Evolutionary conservation across 257 asterid species (phyloP).

Genomic region (Eustoma russellianum): DNA sequence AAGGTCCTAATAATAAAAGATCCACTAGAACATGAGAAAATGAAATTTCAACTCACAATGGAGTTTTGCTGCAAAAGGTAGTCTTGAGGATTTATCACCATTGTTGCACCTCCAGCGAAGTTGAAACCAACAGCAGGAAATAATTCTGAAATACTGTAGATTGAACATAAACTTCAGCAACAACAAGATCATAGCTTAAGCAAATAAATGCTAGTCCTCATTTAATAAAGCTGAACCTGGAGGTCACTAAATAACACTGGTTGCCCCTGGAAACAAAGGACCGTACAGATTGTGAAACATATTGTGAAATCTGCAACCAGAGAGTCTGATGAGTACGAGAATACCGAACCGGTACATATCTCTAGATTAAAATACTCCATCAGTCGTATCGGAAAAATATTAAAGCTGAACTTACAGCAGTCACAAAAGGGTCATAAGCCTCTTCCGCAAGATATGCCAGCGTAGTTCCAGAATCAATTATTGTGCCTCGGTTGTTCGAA

Average conservation of each 20-base stretch:
- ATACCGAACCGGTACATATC: neutral
- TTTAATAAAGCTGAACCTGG: conserved; percentile 42
- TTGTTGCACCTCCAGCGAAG: conserved; percentile 85
- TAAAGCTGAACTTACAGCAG: conserved; percentile 46
- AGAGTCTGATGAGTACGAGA: neutral
- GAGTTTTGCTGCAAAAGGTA: conserved; percentile 94
- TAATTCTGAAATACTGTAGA: conserved; percentile 43
- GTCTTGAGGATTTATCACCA: conserved; percentile 70
- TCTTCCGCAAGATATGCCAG: conserved; percentile 87
- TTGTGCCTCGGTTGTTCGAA: conserved; percentile 65
- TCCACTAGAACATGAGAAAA: too few relatives aligned
- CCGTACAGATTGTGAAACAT: conserved; percentile 53
- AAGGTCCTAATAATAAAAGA: too few relatives aligned
- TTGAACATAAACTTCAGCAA: conserved; percentile 7
- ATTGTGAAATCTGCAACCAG: conserved; percentile 51
- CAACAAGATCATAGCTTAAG: neutral
- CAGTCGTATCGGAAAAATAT: neutral
- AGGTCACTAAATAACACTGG: conserved; percentile 71
- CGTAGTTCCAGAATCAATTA: conserved; percentile 95
- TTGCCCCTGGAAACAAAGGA: conserved; percentile 53
- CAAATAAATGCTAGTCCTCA: too few relatives aligned
- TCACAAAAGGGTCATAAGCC: conserved; percentile 72
- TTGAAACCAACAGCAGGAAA: conserved; percentile 74
- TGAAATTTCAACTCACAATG: conserved; percentile 44
- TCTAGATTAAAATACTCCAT: neutral